These are phyloP conservation scores for Xanthoparmelia taractica DNA, from an alignment of 495 filamentous ascomycete species.

Conservation along the genomic window DNA sequence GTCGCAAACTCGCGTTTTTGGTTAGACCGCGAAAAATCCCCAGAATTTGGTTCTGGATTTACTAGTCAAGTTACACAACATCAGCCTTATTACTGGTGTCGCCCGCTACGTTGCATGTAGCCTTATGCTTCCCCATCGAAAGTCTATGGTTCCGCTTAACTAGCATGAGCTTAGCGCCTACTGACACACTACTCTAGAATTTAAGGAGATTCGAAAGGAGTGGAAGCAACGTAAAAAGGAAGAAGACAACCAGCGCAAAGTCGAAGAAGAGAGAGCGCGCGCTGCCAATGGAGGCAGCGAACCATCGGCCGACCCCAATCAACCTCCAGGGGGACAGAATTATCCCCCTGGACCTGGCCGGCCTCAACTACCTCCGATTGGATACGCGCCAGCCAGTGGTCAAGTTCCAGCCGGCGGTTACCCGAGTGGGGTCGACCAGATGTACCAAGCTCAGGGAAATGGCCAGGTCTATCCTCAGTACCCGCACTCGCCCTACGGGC, in stretches of 20 bases:
- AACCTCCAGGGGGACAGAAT: conserved; percentile 44
- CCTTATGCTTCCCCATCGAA: conserved; percentile 15
- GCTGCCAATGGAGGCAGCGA: conserved; percentile 53
- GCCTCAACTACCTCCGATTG: conserved; percentile 79
- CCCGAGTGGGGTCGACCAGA: conserved; percentile 44
- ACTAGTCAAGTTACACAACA: conserved; percentile 47
- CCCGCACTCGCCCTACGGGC: conserved; percentile 68
- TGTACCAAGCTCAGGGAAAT: conserved; percentile 51
- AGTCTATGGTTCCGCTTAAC: conserved; percentile 15
- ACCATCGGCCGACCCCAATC: conserved; percentile 48
- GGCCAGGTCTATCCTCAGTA: conserved; percentile 67
- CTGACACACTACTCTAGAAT: conserved; percentile 54
- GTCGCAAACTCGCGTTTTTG: conserved; percentile 25
- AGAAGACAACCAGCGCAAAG: conserved; percentile 84
- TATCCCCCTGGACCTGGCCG: conserved; percentile 52
- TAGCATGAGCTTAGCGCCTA: conserved; percentile 19
- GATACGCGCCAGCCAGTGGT: conserved; percentile 61
- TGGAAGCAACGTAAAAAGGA: conserved; percentile 99
- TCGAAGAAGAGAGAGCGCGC: conserved; percentile 79
- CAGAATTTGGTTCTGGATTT: conserved; percentile 21
- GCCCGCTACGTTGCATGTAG: conserved; percentile 35
- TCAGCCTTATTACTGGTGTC: conserved; percentile 35
- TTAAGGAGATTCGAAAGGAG: conserved; percentile 98
- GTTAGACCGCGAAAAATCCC: conserved; percentile 31
- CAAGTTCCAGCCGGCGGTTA: conserved; percentile 60